Evolutionary conservation across 2,329 filamentous ascomycete genomes (phyloP).

Genomic region (Penicillium corylophilum): DNA sequence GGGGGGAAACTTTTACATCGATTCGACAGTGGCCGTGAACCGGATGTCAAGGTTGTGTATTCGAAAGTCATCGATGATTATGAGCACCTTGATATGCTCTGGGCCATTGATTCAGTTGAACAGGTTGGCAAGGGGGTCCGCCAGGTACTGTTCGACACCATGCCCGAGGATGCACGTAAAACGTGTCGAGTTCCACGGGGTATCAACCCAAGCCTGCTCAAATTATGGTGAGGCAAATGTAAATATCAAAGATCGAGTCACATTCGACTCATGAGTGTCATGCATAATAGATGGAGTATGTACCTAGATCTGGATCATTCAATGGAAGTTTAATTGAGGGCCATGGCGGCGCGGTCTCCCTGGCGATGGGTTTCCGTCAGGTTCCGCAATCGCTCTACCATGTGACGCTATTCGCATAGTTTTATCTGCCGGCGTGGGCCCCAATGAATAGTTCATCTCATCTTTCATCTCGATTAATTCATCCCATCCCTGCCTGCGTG

Average conservation of each 20-base stretch:
- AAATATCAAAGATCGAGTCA: background rate
- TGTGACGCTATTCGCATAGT: background rate
- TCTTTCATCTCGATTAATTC: too few species aligned
- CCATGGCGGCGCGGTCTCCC: background rate
- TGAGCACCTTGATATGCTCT: constrained; percentile 91
- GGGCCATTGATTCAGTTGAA: constrained; percentile 85
- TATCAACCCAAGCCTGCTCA: constrained; percentile 9
- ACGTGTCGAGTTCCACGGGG: constrained; percentile 64
- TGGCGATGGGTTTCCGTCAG: background rate
- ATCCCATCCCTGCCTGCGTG: too few species aligned
- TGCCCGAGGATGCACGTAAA: constrained; percentile 54
- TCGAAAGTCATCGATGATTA: constrained; percentile 80
- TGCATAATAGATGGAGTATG: background rate
- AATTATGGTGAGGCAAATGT: background rate
- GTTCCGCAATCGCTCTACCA: background rate
- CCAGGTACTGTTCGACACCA: constrained; percentile 81
- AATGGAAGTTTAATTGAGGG: too few species aligned
- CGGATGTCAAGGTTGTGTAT: constrained; percentile 76
- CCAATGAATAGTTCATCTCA: too few species aligned
- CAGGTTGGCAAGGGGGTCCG: constrained; percentile 78
- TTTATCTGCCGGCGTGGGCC: too few species aligned
- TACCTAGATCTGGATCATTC: too few species aligned
- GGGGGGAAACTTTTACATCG: constrained; percentile 71
- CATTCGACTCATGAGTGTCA: background rate
- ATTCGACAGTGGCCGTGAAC: constrained; percentile 75